Evolutionary conservation across 306 rosid species (phyloP).

Genomic region (Dryas octopetala): DNA sequence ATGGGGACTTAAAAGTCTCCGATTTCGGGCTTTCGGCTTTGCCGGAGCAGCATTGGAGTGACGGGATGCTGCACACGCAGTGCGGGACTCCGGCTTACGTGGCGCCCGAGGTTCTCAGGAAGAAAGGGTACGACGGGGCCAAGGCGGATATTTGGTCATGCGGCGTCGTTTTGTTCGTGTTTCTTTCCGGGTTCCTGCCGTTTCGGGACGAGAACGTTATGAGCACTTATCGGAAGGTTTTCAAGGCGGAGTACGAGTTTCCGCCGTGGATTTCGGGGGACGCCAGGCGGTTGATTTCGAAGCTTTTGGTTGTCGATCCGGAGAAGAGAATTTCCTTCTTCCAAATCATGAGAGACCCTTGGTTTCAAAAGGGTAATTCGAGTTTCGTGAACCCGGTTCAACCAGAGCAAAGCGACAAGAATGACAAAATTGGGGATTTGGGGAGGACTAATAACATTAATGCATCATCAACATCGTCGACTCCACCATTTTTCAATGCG

Average conservation of each 20-base stretch:
- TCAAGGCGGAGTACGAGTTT: constrained; percentile 53
- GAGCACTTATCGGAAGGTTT: constrained; percentile 59
- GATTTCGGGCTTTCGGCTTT: constrained; percentile 79
- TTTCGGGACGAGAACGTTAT: constrained; percentile 67
- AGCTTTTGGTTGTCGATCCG: constrained; percentile 62
- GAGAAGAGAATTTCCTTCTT: constrained; percentile 51
- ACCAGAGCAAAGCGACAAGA: constrained; percentile 3
- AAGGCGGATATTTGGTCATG: constrained; percentile 88
- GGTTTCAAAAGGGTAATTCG: constrained; percentile 59
- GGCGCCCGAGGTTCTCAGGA: constrained; percentile 79
- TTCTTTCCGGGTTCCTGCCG: constrained; percentile 66
- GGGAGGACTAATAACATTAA: not conserved
- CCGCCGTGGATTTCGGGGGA: constrained; percentile 65
- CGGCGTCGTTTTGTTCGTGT: constrained; percentile 64
- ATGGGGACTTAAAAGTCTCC: constrained; percentile 65
- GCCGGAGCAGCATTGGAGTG: constrained; percentile 63
- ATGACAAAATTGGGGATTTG: constrained; percentile 21
- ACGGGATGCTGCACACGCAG: constrained; percentile 74
- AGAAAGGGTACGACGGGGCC: constrained; percentile 75
- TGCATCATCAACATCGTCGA: not conserved
- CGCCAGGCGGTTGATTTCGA: constrained; percentile 48
- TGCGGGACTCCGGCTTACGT: constrained; percentile 90
- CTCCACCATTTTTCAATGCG: constrained; percentile 72
- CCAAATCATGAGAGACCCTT: constrained; percentile 51
- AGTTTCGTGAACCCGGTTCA: not conserved